phyloP scores from a whole-genome alignment of 805 yeast genomes.

The Blastobotrys peoriensis region DNA sequence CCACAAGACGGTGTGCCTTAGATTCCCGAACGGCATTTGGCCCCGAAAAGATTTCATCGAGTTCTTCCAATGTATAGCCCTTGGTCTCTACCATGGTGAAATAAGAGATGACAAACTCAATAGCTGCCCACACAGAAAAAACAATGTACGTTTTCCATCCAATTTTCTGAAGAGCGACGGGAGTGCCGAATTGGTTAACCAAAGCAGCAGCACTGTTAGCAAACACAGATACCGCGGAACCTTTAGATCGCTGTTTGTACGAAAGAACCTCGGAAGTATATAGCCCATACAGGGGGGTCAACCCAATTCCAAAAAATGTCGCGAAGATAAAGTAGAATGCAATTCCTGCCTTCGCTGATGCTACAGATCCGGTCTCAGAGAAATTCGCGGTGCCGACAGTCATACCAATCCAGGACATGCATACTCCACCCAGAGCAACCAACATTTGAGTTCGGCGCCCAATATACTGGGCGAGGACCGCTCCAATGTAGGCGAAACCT shows the following conservation, averaged over 20 bases:
- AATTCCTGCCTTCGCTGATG: slow-evolving; percentile 21
- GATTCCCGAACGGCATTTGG: too few relatives aligned
- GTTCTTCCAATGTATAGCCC: slow-evolving; percentile 64
- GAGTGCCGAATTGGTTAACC: slow-evolving; percentile 28
- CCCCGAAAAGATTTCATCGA: slow-evolving; percentile 57
- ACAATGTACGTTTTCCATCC: slow-evolving; percentile 42
- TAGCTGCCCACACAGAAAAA: slow-evolving; percentile 48
- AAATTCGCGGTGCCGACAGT: slow-evolving; percentile 23
- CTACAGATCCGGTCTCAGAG: slow-evolving; percentile 14
- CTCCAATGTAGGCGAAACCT: slow-evolving; percentile 11
- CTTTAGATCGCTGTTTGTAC: slow-evolving; percentile 26
- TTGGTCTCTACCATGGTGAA: slow-evolving; percentile 69
- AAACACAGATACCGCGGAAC: slow-evolving; percentile 21
- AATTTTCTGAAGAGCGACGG: slow-evolving; percentile 37
- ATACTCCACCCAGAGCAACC: slow-evolving; percentile 18
- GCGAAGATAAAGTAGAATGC: slow-evolving; percentile 13
- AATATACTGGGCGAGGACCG: slow-evolving; percentile 21
- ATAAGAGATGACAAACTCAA: slow-evolving; percentile 44
- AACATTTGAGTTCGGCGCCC: slow-evolving; percentile 26
- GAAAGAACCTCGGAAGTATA: slow-evolving; percentile 28
- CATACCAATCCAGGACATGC: slow-evolving; percentile 21
- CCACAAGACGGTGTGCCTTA: too few relatives aligned
- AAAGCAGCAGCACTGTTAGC: slow-evolving; percentile 26
- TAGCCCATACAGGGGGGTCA: slow-evolving; percentile 32
- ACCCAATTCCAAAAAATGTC: slow-evolving; percentile 18